Evolutionary conservation across 495 filamentous ascomycete genomes (phyloP).

Genomic region (Hamigera avellanea): DNA sequence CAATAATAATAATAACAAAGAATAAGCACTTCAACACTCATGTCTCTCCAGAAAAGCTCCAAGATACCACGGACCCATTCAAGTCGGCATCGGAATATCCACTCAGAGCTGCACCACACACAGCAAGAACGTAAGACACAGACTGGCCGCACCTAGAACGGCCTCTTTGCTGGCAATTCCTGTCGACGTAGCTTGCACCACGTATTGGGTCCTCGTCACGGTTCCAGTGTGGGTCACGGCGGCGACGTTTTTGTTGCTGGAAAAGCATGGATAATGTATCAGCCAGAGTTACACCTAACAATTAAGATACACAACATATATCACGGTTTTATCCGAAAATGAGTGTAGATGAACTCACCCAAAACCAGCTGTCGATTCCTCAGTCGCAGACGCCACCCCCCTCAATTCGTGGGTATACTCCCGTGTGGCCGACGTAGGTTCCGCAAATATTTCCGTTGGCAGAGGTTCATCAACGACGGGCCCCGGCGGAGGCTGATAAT

Average conservation of each 20-base stretch:
- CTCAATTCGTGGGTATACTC: neutral
- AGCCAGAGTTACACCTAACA: no score
- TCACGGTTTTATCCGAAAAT: neutral
- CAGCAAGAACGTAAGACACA: no score
- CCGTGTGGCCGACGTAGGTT: neutral
- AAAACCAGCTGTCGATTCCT: conserved; percentile 23
- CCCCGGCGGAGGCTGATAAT: conserved; percentile 7
- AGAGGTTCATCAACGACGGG: neutral
- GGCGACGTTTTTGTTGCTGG: neutral
- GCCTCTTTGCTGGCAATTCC: neutral
- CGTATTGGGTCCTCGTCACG: neutral
- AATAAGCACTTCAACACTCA: no score
- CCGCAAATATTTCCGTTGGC: neutral
- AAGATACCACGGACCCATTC: no score
- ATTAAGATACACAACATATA: no score
- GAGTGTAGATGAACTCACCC: conserved; percentile 19
- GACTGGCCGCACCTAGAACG: neutral
- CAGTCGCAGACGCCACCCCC: neutral
- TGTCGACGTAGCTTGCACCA: neutral
- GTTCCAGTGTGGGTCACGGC: neutral
- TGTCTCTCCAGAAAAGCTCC: no score
- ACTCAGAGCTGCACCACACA: no score
- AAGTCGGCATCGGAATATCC: no score
- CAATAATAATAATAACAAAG: conserved; percentile 2
- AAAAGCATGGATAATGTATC: neutral